Percentiles rank a stretch among this genome's conserved stretches.
phyloP scores from a whole-genome alignment of 345 rosid species.

The Abelmoschus esculentus region DNA sequence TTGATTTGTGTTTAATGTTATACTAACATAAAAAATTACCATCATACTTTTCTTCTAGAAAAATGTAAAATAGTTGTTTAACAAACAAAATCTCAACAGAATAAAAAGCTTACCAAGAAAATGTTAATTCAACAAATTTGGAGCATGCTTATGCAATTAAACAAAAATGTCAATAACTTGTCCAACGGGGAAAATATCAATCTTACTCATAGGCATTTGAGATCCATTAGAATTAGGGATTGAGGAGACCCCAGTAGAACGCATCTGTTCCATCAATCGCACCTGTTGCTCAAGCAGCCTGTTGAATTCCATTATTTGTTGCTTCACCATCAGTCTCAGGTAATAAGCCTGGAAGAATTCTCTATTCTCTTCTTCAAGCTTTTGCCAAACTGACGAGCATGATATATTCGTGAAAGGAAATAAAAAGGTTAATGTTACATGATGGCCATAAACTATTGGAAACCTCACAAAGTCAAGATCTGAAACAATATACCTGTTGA shows the following conservation, averaged over 20 bases:
- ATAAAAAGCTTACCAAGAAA: background rate
- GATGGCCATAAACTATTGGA: background rate
- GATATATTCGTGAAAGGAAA: background rate
- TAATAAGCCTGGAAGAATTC: conserved; percentile 91
- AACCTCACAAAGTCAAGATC: background rate
- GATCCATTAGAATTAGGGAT: conserved; percentile 67
- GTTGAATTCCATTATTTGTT: conserved; percentile 86
- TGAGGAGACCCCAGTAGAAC: conserved; percentile 46
- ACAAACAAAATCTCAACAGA: background rate
- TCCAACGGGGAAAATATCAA: conserved; percentile 4
- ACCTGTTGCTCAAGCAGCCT: conserved; percentile 88
- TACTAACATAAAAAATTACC: background rate
- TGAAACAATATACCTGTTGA: background rate
- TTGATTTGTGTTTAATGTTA: background rate
- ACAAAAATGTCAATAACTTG: background rate
- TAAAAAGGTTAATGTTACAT: background rate
- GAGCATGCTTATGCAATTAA: too few species aligned
- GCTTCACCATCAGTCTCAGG: conserved; percentile 78
- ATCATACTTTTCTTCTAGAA: background rate
- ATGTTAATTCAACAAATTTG: background rate
- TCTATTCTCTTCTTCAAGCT: conserved; percentile 92
- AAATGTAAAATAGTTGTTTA: background rate
- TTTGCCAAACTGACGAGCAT: conserved; percentile 78
- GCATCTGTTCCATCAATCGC: conserved; percentile 69
- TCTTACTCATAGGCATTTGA: conserved; percentile 66